Percentiles rank a stretch among this genome's conserved stretches.
Evolutionary conservation across 1,139 yeast genomes (phyloP).

Genomic region (Tardiomyces depauwii): DNA sequence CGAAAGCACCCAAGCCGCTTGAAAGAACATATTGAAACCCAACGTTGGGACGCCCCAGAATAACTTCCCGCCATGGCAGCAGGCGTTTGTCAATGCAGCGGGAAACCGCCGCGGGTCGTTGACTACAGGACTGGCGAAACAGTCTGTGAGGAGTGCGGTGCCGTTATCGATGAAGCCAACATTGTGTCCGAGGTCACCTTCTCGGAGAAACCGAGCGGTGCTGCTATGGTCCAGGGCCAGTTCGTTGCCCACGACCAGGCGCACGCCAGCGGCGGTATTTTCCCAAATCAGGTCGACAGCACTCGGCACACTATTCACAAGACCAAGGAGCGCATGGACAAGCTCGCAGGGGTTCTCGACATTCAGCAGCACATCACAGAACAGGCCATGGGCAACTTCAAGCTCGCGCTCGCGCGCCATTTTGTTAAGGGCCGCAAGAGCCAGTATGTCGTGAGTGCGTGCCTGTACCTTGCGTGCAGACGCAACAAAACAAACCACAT

Average conservation of each 20-base stretch:
- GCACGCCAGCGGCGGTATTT: constrained; percentile 28
- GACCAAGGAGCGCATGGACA: constrained; percentile 65
- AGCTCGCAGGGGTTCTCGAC: constrained; percentile 64
- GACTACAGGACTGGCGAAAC: constrained; percentile 34
- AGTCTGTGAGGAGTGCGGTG: constrained; percentile 75
- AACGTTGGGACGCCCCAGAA: no score
- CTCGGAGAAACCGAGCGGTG: constrained; percentile 87
- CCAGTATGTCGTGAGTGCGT: constrained; percentile 90
- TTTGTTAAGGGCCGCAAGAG: constrained; percentile 94
- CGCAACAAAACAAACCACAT: constrained; percentile 84
- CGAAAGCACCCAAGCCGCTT: no score
- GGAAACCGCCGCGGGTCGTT: no score
- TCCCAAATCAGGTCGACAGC: constrained; percentile 36
- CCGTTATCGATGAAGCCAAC: constrained; percentile 82
- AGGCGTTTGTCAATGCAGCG: no score
- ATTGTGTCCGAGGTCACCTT: constrained; percentile 93
- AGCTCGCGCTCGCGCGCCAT: constrained; percentile 70
- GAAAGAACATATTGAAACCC: no score
- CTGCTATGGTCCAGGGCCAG: constrained; percentile 91
- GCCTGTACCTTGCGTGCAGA: constrained; percentile 90
- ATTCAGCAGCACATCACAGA: constrained; percentile 81
- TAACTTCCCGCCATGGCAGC: no score
- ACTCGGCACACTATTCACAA: constrained; percentile 79
- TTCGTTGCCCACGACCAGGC: constrained; percentile 80
- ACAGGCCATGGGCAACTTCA: constrained; percentile 82